phyloP scores from a whole-genome alignment of 352 stramenopile species.

The Phytophthora fragariaefolia region DNA sequence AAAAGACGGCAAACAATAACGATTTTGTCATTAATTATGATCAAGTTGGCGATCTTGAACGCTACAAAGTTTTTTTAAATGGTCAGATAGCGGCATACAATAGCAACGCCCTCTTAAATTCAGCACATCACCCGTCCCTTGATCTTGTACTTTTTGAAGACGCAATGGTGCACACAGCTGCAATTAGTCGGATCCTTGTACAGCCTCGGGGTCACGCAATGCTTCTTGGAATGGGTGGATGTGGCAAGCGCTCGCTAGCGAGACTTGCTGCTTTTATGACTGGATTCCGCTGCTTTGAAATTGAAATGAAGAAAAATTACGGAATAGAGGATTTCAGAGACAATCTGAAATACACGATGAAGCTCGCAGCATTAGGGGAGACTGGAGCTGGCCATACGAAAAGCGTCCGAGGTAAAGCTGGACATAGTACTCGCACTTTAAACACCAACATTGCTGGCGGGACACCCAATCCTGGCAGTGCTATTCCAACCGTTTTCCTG shows the following conservation, averaged over 20 bases:
- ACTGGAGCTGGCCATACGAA: constrained; percentile 5
- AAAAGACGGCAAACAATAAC: neutral
- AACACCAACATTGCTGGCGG: neutral
- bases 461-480: neutral
- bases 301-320: constrained; percentile 90
- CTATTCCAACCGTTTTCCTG: constrained; percentile 70
- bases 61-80: constrained; percentile 71
- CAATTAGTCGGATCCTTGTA: constrained; percentile 84
- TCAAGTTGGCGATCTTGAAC: constrained; percentile 65
- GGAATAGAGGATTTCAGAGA: constrained; percentile 87
- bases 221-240: constrained; percentile 89
- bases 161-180: constrained; percentile 85
- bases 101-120: neutral
- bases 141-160: constrained; percentile 86
- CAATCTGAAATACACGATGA: constrained; percentile 80
- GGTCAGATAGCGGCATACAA: constrained; percentile 58
- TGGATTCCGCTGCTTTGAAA: constrained; percentile 75
- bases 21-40: constrained; percentile 48
- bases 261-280: constrained; percentile 80
- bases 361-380: constrained; percentile 46
- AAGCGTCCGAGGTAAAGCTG: neutral
- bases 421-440: constrained; percentile 8
- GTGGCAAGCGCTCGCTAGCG: constrained; percentile 83
- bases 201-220: constrained; percentile 88
- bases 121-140: constrained; percentile 25